A percentile compares a stretch with the other conserved stretches of the same genome.
Evolutionary conservation across 306 rosid genomes (phyloP).

Genomic region (Canavalia ensiformis): DNA sequence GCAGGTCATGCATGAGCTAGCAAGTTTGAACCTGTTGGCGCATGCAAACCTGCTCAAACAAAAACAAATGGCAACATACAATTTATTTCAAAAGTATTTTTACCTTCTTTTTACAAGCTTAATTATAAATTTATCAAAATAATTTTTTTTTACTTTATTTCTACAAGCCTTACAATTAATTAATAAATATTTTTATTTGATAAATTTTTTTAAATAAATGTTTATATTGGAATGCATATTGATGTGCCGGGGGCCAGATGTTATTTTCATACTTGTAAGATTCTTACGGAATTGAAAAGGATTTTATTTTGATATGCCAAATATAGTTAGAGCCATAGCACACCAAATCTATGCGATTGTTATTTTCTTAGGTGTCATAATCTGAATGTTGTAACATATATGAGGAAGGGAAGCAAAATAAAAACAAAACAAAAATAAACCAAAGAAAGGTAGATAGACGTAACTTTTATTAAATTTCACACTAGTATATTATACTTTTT

Average conservation of each 20-base stretch:
- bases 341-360: not conserved
- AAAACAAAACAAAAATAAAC: not conserved
- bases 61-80: not conserved
- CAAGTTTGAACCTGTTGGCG: conserved; percentile 11
- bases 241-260: not conserved
- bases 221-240: too few species aligned
- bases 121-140: too few species aligned
- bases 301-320: not conserved
- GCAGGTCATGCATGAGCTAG: not conserved
- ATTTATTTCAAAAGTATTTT: too few species aligned
- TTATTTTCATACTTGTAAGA: not conserved
- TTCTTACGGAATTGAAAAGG: not conserved
- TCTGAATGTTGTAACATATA: not conserved
- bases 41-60: not conserved
- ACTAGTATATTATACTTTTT: too few species aligned
- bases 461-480: too few species aligned
- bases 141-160: too few species aligned
- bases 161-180: too few species aligned
- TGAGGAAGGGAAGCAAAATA: too few species aligned
- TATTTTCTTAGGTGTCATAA: not conserved
- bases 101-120: too few species aligned
- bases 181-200: too few species aligned
- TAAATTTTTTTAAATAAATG: too few species aligned
- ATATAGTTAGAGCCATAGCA: not conserved
- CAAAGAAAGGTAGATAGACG: too few species aligned